Percentiles rank a stretch among this genome's conserved stretches.
phyloP scores from a whole-genome alignment of 2,329 filamentous ascomycete species.

The Scolecobasidium constrictum region DNA sequence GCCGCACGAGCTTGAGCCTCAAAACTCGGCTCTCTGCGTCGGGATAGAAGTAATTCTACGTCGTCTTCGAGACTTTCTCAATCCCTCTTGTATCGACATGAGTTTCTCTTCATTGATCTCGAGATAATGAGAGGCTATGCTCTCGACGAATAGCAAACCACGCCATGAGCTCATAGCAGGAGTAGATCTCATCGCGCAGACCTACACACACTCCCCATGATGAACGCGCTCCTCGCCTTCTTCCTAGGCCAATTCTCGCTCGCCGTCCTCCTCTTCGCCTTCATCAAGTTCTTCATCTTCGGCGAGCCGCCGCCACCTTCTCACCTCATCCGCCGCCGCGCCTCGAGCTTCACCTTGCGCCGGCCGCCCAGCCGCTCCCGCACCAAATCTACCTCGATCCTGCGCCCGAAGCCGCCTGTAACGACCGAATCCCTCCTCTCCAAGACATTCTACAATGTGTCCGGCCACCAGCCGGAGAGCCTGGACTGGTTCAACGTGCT shows the following conservation, averaged over 20 bases:
- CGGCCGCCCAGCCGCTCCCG: slow-evolving; percentile 25
- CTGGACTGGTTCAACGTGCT: slow-evolving; percentile 99
- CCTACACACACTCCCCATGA: no score
- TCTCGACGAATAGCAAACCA: no score
- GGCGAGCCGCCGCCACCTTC: slow-evolving; percentile 78
- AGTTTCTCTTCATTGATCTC: no score
- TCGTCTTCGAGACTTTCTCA: no score
- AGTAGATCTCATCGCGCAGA: no score
- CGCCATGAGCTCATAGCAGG: no score
- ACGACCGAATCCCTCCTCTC: slow-evolving; percentile 90
- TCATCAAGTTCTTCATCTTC: slow-evolving; percentile 99
- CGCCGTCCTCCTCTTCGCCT: slow-evolving; percentile 79
- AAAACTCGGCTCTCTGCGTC: no score
- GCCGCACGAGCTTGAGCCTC: background rate
- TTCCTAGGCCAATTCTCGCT: slow-evolving; percentile 89
- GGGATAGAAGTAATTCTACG: no score
- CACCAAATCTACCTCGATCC: slow-evolving; percentile 49
- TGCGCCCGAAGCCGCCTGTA: slow-evolving; percentile 51
- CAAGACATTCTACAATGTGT: slow-evolving; percentile 96
- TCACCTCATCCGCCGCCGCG: slow-evolving; percentile 37
- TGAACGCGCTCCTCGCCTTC: slow-evolving; percentile 32
- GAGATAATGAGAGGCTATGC: no score
- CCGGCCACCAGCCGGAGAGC: slow-evolving; percentile 91
- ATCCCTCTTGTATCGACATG: no score
- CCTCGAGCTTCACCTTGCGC: slow-evolving; percentile 19